Base-by-base conservation (phyloP, 2,329 filamentous ascomycete species). In the Aspergillus oerlinghausenensis region DNA sequence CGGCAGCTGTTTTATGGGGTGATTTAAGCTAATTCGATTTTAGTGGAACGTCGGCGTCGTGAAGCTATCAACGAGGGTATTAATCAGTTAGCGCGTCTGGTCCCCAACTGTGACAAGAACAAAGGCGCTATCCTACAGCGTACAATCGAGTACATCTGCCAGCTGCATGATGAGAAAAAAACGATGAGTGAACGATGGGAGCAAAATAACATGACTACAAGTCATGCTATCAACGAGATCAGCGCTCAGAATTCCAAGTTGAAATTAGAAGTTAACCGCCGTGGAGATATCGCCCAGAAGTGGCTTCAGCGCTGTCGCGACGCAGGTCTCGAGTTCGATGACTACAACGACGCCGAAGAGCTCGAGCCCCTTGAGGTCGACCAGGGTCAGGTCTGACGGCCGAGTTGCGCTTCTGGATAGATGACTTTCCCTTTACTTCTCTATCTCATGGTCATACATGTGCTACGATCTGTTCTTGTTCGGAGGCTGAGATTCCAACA, bases 41-140 rank as follows among this genome's bases (percentile, higher is more conserved):
- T 54, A 97, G 94, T 99, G 60, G 94, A 99, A 77, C 91, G 94
- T 59, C 90, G 94, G 57, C 91, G 94, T 48, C 90, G 94, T 61
- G 94, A 99, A 76, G 97, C 94, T 0, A 99, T 99, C 73, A 99
- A 99, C 64, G 94, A 99, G 76, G 94, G 94, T 51, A 99, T 99
- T 66, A 97, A 97, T 70, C 94, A 97, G 75, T 84, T 99, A 29
- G 90, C 93, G 64, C 97, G 97, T 78, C 96, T 99, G 63, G 94
- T 99, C 0, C 94, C 94, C 0, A 92, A 92, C 14, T 97, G 93
- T 68, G 94, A 99, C 76, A 99, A 97, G 82, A 97, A 99, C 80
- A 99, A 99, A 77, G 94, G 94, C 0, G 95, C 92, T 2, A 97
- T 99, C 62, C 80, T 99, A 40, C 90, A 95, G 71, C 90, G 93